Evolutionary conservation across 164 flowering plant species (phyloP).

Genomic region (Vitis rupestris): DNA sequence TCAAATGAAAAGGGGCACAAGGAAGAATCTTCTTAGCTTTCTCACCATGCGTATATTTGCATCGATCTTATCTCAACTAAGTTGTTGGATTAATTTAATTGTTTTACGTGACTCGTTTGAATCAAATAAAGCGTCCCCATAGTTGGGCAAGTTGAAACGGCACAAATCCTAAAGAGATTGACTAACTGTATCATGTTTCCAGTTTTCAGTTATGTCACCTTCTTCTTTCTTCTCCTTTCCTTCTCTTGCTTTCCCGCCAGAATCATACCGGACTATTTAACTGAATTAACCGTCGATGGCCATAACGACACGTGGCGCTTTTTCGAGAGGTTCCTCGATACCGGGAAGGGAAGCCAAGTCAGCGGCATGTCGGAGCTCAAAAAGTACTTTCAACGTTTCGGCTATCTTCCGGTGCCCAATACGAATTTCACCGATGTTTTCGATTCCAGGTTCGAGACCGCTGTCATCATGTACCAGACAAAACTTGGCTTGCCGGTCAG

Average conservation of each 20-base stretch:
- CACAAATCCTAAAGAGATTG: background rate
- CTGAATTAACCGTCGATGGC: slow-evolving; percentile 17
- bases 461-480: slow-evolving; percentile 57
- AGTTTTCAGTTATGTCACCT: slow-evolving; percentile 16
- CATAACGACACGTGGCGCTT: slow-evolving; percentile 34
- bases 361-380: slow-evolving; percentile 56
- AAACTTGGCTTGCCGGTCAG: slow-evolving; percentile 52
- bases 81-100: background rate
- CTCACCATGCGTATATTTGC: background rate
- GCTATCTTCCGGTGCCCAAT: slow-evolving; percentile 40
- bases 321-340: slow-evolving; percentile 44
- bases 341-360: slow-evolving; percentile 39
- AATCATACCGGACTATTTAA: slow-evolving; percentile 13
- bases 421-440: slow-evolving; percentile 48
- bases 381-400: slow-evolving; percentile 56
- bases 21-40: slow-evolving; percentile 34
- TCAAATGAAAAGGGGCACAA: slow-evolving; percentile 14
- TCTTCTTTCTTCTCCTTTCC: slow-evolving; percentile 13
- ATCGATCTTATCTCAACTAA: slow-evolving; percentile 1
- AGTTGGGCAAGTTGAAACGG: too few relatives aligned
- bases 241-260: slow-evolving; percentile 29
- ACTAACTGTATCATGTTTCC: slow-evolving; percentile 24
- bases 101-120: too few relatives aligned
- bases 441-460: slow-evolving; percentile 50
- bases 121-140: too few relatives aligned